A percentile compares a stretch with the other conserved stretches of the same genome.
phyloP scores from a whole-genome alignment of 140 eudicot genomes.

The Bidens hawaiensis region DNA sequence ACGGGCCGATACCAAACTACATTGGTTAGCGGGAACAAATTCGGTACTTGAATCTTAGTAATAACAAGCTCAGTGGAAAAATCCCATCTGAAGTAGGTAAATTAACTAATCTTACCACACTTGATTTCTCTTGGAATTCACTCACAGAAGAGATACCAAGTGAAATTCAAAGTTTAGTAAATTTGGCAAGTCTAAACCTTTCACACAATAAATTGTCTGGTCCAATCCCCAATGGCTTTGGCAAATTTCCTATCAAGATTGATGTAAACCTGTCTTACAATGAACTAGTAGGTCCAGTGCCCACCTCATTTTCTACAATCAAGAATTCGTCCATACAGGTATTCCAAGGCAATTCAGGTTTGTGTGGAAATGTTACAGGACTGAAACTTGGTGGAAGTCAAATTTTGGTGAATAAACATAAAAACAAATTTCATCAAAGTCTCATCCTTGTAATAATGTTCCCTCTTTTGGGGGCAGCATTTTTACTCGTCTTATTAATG shows the following conservation, averaged over 20 bases:
- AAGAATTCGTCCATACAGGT: no score
- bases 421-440: neutral
- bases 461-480: no score
- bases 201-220: neutral
- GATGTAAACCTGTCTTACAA: slow-evolving; percentile 2
- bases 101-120: no score
- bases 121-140: slow-evolving; percentile 3
- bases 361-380: slow-evolving; percentile 13
- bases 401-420: neutral
- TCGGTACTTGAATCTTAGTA: slow-evolving; percentile 29
- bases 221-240: neutral
- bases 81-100: no score
- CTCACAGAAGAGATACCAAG: neutral
- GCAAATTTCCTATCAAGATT: neutral
- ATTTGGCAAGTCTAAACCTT: no score
- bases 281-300: neutral
- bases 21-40: slow-evolving; percentile 1
- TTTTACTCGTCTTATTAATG: no score
- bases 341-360: no score
- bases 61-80: no score
- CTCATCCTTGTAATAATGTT: no score
- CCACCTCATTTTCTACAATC: neutral
- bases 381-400: slow-evolving; percentile 2
- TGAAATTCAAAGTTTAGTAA: neutral
- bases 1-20: neutral